Evolutionary conservation across 2,329 filamentous ascomycete genomes (phyloP), one percentile per base, ranked within the genome.

Genomic region (Colletotrichum tropicale): DNA sequence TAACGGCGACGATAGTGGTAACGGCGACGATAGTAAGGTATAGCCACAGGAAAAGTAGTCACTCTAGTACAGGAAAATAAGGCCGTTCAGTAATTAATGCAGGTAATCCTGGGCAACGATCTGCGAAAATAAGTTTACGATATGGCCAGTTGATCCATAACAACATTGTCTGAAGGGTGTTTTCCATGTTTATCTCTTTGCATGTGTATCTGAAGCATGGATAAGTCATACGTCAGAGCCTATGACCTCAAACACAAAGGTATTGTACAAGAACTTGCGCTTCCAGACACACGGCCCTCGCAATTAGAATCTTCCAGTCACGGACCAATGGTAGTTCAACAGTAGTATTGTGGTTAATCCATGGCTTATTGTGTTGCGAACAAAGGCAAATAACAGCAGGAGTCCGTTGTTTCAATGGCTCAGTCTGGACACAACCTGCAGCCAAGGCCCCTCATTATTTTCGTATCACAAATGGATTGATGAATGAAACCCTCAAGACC

Each of bases 161-260:
- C 10, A 52, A 24, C 9, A n/a, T 48, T 48, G 9, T n/a, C 6
- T n/a, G 9, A 52, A 21, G 43, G 16, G 0, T 21, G 3, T 13
- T 12, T 52, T 13, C 10, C 1, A 21, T 8, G 43, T 21, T 52
- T 0, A 21, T 13, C 21, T 2, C 6, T 52, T 0, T 52, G 6
- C n/a, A 8, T 12, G n/a, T 52, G 12, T 21, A 21, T 52, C 43
- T 21, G 43, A 52, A 21, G n/a, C 43, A 52, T 6, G 4, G 38
- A 10, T 10, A 52, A 5, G n/a, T 12, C n/a, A 21, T 21, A n/a
- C 9, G 18, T 48, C 16, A 21, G 43, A 52, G n/a, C 3, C n/a
- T 13, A 21, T 8, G 10, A 21, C 10, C 6, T 24, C 21, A 4
- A 52, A 52, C 10, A n/a, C n/a, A 24, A 52, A 21, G 43, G 12